phyloP scores from a whole-genome alignment of 2,329 filamentous ascomycete genomes.

The Stagonosporopsis chrysanthemi region DNA sequence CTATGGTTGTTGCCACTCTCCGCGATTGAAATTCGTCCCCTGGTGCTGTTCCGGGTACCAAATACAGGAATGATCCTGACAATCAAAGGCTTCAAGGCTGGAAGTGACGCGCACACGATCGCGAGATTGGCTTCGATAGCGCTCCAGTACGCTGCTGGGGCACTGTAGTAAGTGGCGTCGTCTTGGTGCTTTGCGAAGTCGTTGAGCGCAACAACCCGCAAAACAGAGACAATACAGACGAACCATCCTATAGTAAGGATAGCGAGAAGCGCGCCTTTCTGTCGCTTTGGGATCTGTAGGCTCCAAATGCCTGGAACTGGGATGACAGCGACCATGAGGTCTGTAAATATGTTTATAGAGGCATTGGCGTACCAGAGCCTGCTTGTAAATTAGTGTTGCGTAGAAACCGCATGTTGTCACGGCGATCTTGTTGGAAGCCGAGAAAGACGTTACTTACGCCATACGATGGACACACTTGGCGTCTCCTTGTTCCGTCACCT shows the following conservation, averaged over 20 bases:
- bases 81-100: slow-evolving; percentile 40
- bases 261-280: slow-evolving; percentile 31
- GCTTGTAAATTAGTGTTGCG: background rate
- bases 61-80: slow-evolving; percentile 34
- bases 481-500: slow-evolving; percentile 3
- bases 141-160: slow-evolving; percentile 39
- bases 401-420: background rate
- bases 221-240: slow-evolving; percentile 42
- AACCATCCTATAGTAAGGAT: slow-evolving; percentile 44
- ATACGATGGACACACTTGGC: slow-evolving; percentile 13
- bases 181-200: slow-evolving; percentile 21
- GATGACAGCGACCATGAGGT: slow-evolving; percentile 35
- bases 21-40: slow-evolving; percentile 14
- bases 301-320: slow-evolving; percentile 36
- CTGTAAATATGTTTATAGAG: slow-evolving; percentile 34
- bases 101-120: slow-evolving; percentile 44
- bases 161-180: slow-evolving; percentile 35
- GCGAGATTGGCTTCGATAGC: slow-evolving; percentile 42
- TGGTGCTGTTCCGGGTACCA: slow-evolving; percentile 20
- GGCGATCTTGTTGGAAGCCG: background rate
- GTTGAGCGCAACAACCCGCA: slow-evolving; percentile 35
- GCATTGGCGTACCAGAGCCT: slow-evolving; percentile 32
- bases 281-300: slow-evolving; percentile 31
- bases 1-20: slow-evolving; percentile 13
- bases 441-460: slow-evolving; percentile 5